Evolutionary conservation across 2,329 filamentous ascomycete genomes (phyloP).

Genomic region (Neocucurbitaria cava): DNA sequence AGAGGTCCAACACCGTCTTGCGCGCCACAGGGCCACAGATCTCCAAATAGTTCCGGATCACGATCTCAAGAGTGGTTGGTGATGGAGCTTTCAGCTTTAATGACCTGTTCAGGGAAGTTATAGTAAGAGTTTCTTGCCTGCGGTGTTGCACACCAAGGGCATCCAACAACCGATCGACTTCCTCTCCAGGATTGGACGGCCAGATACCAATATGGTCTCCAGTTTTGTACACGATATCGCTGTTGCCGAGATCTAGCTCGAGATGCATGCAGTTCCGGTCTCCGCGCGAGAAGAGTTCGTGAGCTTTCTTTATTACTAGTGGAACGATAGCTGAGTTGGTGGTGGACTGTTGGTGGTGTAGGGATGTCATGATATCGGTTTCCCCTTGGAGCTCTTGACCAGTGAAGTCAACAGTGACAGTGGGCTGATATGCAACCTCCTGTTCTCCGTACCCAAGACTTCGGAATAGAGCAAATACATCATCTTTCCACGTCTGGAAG

Average conservation of each 20-base stretch:
- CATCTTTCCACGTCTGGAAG: conserved; percentile 53
- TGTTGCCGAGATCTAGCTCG: conserved; percentile 49
- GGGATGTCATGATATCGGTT: conserved; percentile 24
- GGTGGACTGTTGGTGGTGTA: conserved; percentile 38
- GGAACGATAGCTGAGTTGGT: conserved; percentile 42
- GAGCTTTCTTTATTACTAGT: conserved; percentile 38
- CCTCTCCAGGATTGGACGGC: conserved; percentile 49
- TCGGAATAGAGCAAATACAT: conserved; percentile 42
- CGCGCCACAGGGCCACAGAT: conserved; percentile 53
- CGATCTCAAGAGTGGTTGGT: conserved; percentile 48
- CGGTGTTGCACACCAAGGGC: conserved; percentile 32
- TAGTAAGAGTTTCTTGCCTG: conserved; percentile 29
- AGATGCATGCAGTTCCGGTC: conserved; percentile 52
- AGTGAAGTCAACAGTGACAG: conserved; percentile 31
- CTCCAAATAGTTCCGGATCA: conserved; percentile 57
- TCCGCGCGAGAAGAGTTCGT: conserved; percentile 46
- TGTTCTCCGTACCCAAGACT: conserved; percentile 43
- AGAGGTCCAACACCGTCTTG: conserved; percentile 47
- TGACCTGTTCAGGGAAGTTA: conserved; percentile 36
- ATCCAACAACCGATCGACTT: conserved; percentile 45
- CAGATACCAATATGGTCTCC: conserved; percentile 54
- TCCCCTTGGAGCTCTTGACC: conserved; percentile 12
- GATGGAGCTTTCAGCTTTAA: conserved; percentile 49
- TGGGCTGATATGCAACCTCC: conserved; percentile 43
- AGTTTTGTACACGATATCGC: conserved; percentile 52